Percentiles rank a stretch among this genome's conserved stretches.
Conservation (phyloP, 2,329 filamentous ascomycete genomes). For the Stylonectria norvegica region DNA sequence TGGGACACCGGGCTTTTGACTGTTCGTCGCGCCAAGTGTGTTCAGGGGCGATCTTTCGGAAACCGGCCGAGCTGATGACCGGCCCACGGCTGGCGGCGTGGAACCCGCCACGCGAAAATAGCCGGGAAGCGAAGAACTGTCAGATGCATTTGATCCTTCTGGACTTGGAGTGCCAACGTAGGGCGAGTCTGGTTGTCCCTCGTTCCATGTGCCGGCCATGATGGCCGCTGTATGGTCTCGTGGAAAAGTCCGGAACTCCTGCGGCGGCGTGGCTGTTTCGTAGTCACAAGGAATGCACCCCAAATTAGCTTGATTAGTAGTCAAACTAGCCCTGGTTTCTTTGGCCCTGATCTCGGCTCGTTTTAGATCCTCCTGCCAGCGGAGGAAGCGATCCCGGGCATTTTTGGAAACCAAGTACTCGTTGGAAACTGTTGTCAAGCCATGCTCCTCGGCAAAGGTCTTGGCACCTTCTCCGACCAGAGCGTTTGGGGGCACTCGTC, state of each 20-base stretch:
- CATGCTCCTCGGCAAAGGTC: constrained; percentile 78
- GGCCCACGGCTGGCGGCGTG: constrained; percentile 9
- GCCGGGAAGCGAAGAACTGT: constrained; percentile 4
- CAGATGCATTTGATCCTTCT: constrained; percentile 15
- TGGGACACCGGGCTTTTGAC: constrained; percentile 5
- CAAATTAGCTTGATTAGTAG: constrained; percentile 12
- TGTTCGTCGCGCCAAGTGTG: constrained; percentile 14
- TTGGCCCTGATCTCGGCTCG: constrained; percentile 50
- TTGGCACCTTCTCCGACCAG: constrained; percentile 82
- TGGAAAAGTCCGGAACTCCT: constrained; percentile 24
- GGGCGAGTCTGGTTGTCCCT: constrained; percentile 60
- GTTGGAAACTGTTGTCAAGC: constrained; percentile 69
- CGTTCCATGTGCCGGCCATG: constrained; percentile 57
- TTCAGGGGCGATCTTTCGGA: constrained; percentile 15
- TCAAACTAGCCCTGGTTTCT: constrained; percentile 21
- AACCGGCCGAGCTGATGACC: constrained; percentile 9
- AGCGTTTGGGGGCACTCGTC: constrained; percentile 88
- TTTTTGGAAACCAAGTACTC: constrained; percentile 76
- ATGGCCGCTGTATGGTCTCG: constrained; percentile 54
- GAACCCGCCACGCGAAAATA: constrained; percentile 18
- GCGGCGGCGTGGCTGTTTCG: constrained; percentile 29
- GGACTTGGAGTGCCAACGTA: constrained; percentile 27
- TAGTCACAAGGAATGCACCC: constrained; percentile 31
- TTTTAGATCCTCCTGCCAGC: constrained; percentile 73
- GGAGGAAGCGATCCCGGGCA: constrained; percentile 72